These are phyloP conservation scores for Paramecium tetraurelia DNA, from an alignment of 73 alveolate genomes.

Conservation along the genomic window DNA sequence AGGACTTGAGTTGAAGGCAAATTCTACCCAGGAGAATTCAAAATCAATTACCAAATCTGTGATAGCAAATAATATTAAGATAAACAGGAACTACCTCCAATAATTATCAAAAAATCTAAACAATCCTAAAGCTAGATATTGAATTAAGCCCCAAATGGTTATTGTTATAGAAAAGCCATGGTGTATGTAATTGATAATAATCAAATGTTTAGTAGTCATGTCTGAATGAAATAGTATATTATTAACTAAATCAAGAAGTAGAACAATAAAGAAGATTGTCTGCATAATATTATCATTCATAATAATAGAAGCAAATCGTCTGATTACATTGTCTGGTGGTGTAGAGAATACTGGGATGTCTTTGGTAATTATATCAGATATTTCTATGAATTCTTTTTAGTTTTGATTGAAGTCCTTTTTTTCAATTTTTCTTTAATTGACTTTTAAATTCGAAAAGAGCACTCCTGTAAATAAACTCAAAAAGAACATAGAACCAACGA, in stretches of 20 bases:
- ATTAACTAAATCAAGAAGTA: background rate
- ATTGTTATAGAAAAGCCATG: background rate
- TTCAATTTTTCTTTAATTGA: background rate
- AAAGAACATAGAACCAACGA: conserved; percentile 41
- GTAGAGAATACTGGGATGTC: background rate
- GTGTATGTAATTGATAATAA: background rate
- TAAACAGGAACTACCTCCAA: background rate
- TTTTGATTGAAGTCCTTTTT: background rate
- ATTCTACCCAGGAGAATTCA: background rate
- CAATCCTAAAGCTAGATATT: background rate
- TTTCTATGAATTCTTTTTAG: background rate
- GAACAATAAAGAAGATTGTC: background rate
- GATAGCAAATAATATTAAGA: background rate
- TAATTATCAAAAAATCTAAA: conserved; percentile 1
- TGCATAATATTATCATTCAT: background rate
- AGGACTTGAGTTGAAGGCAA: background rate
- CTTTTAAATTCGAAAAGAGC: background rate
- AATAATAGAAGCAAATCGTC: conserved; percentile 3
- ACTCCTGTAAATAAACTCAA: conserved; percentile 17
- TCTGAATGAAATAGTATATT: background rate
- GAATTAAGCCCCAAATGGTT: background rate
- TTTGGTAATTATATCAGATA: background rate
- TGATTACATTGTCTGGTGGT: background rate
- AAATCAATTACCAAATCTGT: background rate
- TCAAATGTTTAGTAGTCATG: background rate